Base-by-base conservation (phyloP, 768 basidiomycete species). In the Hydnomerulius pinastri region DNA sequence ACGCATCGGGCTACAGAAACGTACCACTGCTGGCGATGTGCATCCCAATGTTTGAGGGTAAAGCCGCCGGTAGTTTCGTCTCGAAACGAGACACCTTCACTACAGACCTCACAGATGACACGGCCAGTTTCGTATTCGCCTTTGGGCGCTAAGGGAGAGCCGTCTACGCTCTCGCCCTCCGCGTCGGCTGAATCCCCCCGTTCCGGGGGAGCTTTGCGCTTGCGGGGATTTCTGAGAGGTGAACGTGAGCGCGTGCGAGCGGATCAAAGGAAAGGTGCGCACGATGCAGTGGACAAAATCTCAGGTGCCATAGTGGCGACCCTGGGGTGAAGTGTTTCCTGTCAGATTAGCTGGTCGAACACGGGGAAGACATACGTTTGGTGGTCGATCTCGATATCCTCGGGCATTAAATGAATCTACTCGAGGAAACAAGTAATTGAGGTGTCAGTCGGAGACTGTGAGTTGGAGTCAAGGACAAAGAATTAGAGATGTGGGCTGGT, bases 41-140 rank as follows among this genome's bases (percentile, higher is more conserved):
- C 77, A 28, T 83, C 81, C 88, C 87, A 89, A 38, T 82, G 81
- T 58, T 80, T 78, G 33, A 82, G 67, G 30, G 86, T 86, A 64
- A 89, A 88, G 3, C 72, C 79, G 2, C 81, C 81, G 27, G 81
- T 76, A 11, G 68, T 64, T 27, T 83, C 82, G 65, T 89, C 86
- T 20, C 86, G 75, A 66, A 88, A 85, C 4, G 85, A 80, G 45
- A 90, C 79, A 11, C 75, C 71, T 20, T 75, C 71, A 9, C 80
- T 78, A 59, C 88, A 90, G 7, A 73, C 71, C 53, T 83, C 81
- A 67, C 87, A 90, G 41, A 77, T 76, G 51, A 90, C 80, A 43
- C 76, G 78, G 17, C 86, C 86, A 0, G 78, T 73, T 59, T 80
- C 79, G 71, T 87, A 87, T 63, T 89, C 87, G 65, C 70, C 73